Conservation (phyloP, 163 green algal genomes). For the Dunaliella salina region DNA sequence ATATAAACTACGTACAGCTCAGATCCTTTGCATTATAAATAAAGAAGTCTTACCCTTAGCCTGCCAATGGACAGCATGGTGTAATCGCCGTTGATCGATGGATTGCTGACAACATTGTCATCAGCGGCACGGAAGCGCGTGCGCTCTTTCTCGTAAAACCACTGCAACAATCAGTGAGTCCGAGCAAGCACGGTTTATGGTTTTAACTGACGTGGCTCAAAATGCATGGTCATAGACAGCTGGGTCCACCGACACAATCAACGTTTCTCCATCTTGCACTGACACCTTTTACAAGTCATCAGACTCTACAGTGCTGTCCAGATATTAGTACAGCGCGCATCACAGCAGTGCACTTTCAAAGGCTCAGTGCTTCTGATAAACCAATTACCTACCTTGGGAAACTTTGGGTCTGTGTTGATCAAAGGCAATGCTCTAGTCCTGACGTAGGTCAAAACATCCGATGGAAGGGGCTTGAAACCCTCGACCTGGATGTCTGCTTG, state of each 20-base stretch:
- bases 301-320: too few species aligned
- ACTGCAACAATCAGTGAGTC: background rate
- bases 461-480: background rate
- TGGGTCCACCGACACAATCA: too few species aligned
- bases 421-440: constrained; percentile 19
- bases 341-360: too few species aligned
- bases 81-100: background rate
- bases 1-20: too few species aligned
- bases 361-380: too few species aligned
- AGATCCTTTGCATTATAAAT: too few species aligned
- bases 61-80: background rate
- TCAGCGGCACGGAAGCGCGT: background rate
- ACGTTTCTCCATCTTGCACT: too few species aligned
- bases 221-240: too few species aligned
- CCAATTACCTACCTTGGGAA: background rate
- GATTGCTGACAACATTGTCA: background rate
- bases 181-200: too few species aligned
- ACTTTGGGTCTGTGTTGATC: constrained; percentile 17
- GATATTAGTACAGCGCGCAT: too few species aligned
- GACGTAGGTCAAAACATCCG: constrained; percentile 8
- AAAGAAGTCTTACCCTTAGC: background rate
- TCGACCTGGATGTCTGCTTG: background rate
- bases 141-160: constrained; percentile 12
- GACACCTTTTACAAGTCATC: too few species aligned
- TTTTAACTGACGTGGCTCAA: too few species aligned